phyloP scores from a whole-genome alignment of 1,284 basidiomycete genomes.

The Cutaneotrichosporon sp. region DNA sequence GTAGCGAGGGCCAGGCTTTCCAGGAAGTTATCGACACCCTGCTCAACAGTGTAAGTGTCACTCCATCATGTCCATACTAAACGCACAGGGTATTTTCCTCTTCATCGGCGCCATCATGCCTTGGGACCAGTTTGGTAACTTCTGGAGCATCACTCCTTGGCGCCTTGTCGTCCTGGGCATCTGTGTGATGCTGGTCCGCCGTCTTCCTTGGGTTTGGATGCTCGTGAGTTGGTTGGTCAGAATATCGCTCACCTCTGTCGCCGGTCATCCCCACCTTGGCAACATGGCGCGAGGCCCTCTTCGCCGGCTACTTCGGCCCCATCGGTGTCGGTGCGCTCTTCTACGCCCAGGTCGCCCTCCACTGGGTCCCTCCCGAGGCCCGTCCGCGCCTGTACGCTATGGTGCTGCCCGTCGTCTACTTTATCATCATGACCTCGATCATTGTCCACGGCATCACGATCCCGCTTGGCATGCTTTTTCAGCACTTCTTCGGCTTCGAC shows the following conservation, averaged over 20 bases:
- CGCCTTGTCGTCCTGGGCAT: conserved; percentile 77
- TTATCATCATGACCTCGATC: conserved; percentile 57
- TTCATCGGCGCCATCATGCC: conserved; percentile 93
- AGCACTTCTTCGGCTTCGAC: neutral
- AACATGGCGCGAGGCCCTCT: conserved; percentile 47
- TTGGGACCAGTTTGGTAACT: conserved; percentile 54
- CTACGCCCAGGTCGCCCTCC: conserved; percentile 57
- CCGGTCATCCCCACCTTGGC: conserved; percentile 45
- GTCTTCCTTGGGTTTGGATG: conserved; percentile 74
- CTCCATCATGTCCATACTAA: neutral
- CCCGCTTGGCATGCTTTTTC: conserved; percentile 41
- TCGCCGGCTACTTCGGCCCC: conserved; percentile 53
- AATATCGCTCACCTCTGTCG: conserved; percentile 25
- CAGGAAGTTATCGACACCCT: conserved; percentile 60
- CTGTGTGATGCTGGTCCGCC: conserved; percentile 69
- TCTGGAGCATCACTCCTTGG: conserved; percentile 68
- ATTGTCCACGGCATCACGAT: conserved; percentile 56
- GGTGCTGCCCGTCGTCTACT: conserved; percentile 57
- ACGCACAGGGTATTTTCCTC: conserved; percentile 61
- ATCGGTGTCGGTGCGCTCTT: conserved; percentile 56
- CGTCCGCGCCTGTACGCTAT: conserved; percentile 49
- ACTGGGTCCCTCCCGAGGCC: conserved; percentile 52
- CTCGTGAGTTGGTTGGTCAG: conserved; percentile 51
- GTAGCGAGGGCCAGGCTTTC: conserved; percentile 58
- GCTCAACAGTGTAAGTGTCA: conserved; percentile 50